Conservation (phyloP, 176 grass and related monocot genomes). For the Calamus simplicifolius region DNA sequence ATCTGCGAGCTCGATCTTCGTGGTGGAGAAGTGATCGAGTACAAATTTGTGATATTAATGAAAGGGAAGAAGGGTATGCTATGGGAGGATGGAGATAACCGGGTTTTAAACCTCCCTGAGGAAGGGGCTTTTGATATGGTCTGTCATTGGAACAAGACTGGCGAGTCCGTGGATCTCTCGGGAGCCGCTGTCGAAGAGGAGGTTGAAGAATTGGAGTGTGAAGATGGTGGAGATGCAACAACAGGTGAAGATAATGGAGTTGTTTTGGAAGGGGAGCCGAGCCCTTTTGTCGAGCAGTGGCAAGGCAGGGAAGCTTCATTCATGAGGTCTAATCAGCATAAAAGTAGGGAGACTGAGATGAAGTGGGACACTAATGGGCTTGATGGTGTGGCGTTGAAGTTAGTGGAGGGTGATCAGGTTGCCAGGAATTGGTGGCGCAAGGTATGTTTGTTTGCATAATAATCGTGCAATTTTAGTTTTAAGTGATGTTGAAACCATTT, state of each 20-base stretch:
- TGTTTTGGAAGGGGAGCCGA: constrained; percentile 19
- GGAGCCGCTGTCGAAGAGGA: constrained; percentile 5
- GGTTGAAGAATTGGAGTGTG: constrained; percentile 5
- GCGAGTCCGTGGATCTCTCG: constrained; percentile 40
- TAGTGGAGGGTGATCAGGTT: constrained; percentile 72
- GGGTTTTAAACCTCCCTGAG: constrained; percentile 46
- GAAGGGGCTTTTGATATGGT: constrained; percentile 49
- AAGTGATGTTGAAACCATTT: too few relatives aligned
- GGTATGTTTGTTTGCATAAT: constrained; percentile 24
- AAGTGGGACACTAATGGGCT: constrained; percentile 61
- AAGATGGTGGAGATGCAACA: constrained; percentile 1
- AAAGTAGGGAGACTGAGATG: constrained; percentile 35
- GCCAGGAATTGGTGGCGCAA: constrained; percentile 92
- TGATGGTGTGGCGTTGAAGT: constrained; percentile 44
- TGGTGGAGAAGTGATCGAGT: constrained; percentile 43
- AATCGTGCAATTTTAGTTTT: too few relatives aligned
- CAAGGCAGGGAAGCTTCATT: constrained; percentile 63
- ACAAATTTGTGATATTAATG: constrained; percentile 68
- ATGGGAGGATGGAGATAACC: constrained; percentile 72
- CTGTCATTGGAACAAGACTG: constrained; percentile 72
- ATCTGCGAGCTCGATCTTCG: constrained; percentile 48
- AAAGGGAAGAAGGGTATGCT: constrained; percentile 43
- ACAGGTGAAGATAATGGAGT: neutral
- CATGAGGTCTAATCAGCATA: constrained; percentile 78
- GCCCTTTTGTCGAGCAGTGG: constrained; percentile 57